Conservation (phyloP, 768 basidiomycete species). For the Russula lepida region DNA sequence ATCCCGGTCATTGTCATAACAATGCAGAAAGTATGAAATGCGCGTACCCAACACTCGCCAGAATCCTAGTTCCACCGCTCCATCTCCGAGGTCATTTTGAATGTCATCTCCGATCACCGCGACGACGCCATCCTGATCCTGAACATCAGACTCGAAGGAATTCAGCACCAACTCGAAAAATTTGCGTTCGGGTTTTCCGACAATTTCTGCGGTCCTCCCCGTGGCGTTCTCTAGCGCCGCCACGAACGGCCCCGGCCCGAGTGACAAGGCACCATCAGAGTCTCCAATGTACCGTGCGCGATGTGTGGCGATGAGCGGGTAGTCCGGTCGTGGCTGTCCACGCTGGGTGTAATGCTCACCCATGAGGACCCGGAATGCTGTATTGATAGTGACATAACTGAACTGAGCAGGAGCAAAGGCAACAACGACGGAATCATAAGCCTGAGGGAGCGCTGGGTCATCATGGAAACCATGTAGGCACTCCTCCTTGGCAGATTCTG, state of each 20-base stretch:
- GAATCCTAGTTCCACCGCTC: conserved; percentile 50
- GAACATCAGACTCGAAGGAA: conserved; percentile 30
- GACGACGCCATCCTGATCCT: conserved; percentile 27
- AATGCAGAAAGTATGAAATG: not conserved
- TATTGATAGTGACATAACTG: conserved; percentile 49
- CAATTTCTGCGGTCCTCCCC: conserved; percentile 39
- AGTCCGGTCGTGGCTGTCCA: not conserved
- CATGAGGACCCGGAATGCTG: conserved; percentile 58
- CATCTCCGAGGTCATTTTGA: conserved; percentile 54
- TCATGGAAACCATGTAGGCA: conserved; percentile 20
- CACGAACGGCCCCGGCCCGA: conserved; percentile 68
- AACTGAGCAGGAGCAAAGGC: conserved; percentile 48
- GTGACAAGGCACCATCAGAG: conserved; percentile 41
- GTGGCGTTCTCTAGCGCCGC: conserved; percentile 50
- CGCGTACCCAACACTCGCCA: conserved; percentile 54
- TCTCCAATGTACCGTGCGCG: conserved; percentile 42
- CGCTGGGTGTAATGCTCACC: conserved; percentile 13
- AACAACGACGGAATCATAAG: conserved; percentile 54
- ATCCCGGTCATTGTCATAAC: conserved; percentile 7
- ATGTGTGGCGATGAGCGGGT: conserved; percentile 52
- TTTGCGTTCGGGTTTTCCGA: conserved; percentile 53
- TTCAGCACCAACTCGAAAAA: conserved; percentile 54
- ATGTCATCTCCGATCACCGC: conserved; percentile 64
- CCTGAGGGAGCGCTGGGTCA: conserved; percentile 16
- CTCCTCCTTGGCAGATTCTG: conserved; percentile 25